Conservation (phyloP, 306 rosid species). For the Trichosanthes cucumerina region DNA sequence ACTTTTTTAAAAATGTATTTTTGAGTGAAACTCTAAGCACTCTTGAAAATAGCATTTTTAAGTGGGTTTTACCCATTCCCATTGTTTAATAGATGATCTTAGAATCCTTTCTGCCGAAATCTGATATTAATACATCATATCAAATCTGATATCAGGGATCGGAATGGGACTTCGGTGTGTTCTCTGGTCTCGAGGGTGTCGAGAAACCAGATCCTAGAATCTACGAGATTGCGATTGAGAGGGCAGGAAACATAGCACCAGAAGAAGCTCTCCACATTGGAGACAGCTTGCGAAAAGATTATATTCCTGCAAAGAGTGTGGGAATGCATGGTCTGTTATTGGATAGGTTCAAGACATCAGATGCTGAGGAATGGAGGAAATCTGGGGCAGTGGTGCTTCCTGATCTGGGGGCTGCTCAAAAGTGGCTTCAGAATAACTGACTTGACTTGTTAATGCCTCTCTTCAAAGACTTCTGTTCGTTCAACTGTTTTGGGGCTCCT, state of each 20-base stretch:
- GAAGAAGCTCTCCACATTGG: slow-evolving; percentile 72
- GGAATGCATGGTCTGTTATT: slow-evolving; percentile 77
- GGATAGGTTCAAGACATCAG: slow-evolving; percentile 86
- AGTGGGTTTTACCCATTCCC: background rate
- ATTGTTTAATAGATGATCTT: background rate
- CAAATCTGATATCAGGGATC: slow-evolving; percentile 43
- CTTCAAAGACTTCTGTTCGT: background rate
- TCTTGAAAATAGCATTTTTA: background rate
- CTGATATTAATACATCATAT: background rate
- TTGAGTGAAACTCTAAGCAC: background rate
- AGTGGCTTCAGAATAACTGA: slow-evolving; percentile 50
- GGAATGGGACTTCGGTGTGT: slow-evolving; percentile 95
- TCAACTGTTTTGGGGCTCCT: background rate
- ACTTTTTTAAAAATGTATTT: background rate
- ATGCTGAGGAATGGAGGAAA: slow-evolving; percentile 70
- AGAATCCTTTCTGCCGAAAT: background rate
- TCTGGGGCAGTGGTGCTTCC: slow-evolving; percentile 74
- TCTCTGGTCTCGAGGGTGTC: slow-evolving; percentile 85
- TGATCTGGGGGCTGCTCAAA: slow-evolving; percentile 42
- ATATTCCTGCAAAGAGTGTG: slow-evolving; percentile 72
- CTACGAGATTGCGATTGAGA: slow-evolving; percentile 68
- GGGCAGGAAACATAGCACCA: slow-evolving; percentile 62
- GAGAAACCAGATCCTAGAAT: slow-evolving; percentile 84
- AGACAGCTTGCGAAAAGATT: slow-evolving; percentile 91
- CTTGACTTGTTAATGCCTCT: slow-evolving; percentile 18